Evolutionary conservation across 106 monocot species (phyloP).

Genomic region (Dendrobium huoshanense): DNA sequence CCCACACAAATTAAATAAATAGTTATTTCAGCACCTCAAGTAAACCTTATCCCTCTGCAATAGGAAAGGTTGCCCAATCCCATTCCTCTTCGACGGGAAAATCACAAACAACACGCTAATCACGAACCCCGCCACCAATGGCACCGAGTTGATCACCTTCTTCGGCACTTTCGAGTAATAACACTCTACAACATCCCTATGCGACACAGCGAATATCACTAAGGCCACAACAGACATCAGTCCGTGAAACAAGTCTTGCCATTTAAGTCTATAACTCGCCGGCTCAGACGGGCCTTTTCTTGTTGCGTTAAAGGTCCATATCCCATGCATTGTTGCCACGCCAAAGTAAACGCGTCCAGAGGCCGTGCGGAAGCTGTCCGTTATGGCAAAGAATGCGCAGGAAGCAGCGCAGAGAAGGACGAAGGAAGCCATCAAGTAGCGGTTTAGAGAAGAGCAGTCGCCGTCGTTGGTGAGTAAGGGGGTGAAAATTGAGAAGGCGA

Average conservation of each 20-base stretch:
- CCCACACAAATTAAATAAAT: too few relatives aligned
- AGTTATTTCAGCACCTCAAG: not conserved
- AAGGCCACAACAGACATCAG: constrained; percentile 46
- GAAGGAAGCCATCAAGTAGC: constrained; percentile 32
- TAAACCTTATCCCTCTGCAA: constrained; percentile 31
- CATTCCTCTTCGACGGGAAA: constrained; percentile 57
- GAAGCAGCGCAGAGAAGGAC: constrained; percentile 42
- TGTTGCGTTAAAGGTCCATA: constrained; percentile 45
- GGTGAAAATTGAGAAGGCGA: constrained; percentile 59
- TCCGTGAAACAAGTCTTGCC: constrained; percentile 45
- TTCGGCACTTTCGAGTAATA: constrained; percentile 41
- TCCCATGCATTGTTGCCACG: constrained; percentile 38
- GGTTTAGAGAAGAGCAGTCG: constrained; percentile 25
- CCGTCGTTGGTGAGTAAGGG: constrained; percentile 60
- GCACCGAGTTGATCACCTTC: constrained; percentile 53
- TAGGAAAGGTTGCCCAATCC: constrained; percentile 67
- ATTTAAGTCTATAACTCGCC: constrained; percentile 30
- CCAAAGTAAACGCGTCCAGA: constrained; percentile 39
- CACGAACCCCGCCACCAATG: constrained; percentile 52
- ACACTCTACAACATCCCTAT: constrained; percentile 47
- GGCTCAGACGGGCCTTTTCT: constrained; percentile 20
- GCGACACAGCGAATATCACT: constrained; percentile 40
- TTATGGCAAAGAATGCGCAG: constrained; percentile 63
- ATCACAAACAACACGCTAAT: constrained; percentile 53
- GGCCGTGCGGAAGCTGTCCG: constrained; percentile 50